Evolutionary conservation across 1,284 basidiomycete genomes (phyloP).

Genomic region (Trichosporon ovoides): DNA sequence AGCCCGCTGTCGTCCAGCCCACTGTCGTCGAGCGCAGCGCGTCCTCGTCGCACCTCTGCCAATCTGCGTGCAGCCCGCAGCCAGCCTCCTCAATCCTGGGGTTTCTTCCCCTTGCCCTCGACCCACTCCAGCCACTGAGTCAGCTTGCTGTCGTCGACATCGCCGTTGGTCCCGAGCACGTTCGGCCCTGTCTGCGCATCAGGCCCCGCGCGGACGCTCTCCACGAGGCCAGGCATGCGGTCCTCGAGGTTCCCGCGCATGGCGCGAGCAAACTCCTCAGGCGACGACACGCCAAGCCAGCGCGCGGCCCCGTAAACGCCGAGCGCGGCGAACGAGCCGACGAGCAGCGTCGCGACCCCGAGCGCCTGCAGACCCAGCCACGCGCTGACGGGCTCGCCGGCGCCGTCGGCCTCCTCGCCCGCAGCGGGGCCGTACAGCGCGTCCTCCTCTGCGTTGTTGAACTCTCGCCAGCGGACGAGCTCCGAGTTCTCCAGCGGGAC

Average conservation of each 20-base stretch:
- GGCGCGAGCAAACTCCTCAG: slow-evolving; percentile 32
- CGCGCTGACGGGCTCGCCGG: slow-evolving; percentile 14
- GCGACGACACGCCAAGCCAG: slow-evolving; percentile 35
- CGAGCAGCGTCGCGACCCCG: slow-evolving; percentile 39
- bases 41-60: too few relatives aligned
- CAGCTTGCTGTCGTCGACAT: slow-evolving; percentile 19
- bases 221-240: slow-evolving; percentile 25
- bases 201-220: slow-evolving; percentile 15
- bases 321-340: slow-evolving; percentile 33
- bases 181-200: slow-evolving; percentile 2
- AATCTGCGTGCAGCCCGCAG: too few relatives aligned
- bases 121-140: slow-evolving; percentile 14
- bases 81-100: too few relatives aligned
- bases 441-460: slow-evolving; percentile 34
- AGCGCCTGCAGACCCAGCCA: slow-evolving; percentile 37
- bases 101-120: slow-evolving; percentile 10
- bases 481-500: slow-evolving; percentile 2
- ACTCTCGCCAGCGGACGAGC: slow-evolving; percentile 11
- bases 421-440: slow-evolving; percentile 23
- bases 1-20: too few relatives aligned
- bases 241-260: slow-evolving; percentile 32
- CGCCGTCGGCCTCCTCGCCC: slow-evolving; percentile 17
- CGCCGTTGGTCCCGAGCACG: slow-evolving; percentile 12
- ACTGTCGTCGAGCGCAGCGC: too few relatives aligned
- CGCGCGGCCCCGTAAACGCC: slow-evolving; percentile 34